A percentile compares a stretch with the other conserved stretches of the same genome.
phyloP scores from a whole-genome alignment of 805 yeast genomes.

The Nakazawaea laoshanensis region DNA sequence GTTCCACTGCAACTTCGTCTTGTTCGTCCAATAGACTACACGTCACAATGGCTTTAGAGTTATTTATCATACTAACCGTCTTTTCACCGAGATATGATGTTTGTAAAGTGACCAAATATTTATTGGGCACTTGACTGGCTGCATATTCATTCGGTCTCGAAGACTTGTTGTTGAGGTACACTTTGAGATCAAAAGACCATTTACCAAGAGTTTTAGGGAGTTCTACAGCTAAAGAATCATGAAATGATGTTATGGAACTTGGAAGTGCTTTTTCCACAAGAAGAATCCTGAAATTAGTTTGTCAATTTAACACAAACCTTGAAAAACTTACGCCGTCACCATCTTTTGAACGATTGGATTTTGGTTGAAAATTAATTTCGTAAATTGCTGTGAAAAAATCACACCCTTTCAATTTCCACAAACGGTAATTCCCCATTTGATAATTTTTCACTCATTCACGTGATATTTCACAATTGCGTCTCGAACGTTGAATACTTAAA shows the following conservation, averaged over 20 bases:
- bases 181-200: slow-evolving; percentile 64
- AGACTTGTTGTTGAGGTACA: slow-evolving; percentile 56
- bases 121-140: slow-evolving; percentile 29
- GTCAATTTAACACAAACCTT: neutral
- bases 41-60: slow-evolving; percentile 26
- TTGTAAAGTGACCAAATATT: slow-evolving; percentile 40
- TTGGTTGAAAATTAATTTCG: slow-evolving; percentile 23
- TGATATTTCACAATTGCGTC: too few species aligned
- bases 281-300: slow-evolving; percentile 21
- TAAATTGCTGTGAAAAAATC: too few species aligned
- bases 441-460: too few species aligned
- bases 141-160: slow-evolving; percentile 29
- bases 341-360: slow-evolving; percentile 2
- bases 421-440: too few species aligned
- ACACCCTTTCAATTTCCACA: too few species aligned
- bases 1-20: slow-evolving; percentile 16
- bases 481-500: too few species aligned
- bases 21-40: slow-evolving; percentile 14
- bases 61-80: slow-evolving; percentile 40
- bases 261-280: slow-evolving; percentile 39
- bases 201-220: slow-evolving; percentile 52
- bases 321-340: slow-evolving; percentile 10
- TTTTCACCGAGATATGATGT: slow-evolving; percentile 40
- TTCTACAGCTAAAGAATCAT: slow-evolving; percentile 62
- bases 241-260: slow-evolving; percentile 57